These are phyloP conservation scores for Kluyveromyces sp. DNA, from an alignment of 1,139 yeast species.

Conservation along the genomic window DNA sequence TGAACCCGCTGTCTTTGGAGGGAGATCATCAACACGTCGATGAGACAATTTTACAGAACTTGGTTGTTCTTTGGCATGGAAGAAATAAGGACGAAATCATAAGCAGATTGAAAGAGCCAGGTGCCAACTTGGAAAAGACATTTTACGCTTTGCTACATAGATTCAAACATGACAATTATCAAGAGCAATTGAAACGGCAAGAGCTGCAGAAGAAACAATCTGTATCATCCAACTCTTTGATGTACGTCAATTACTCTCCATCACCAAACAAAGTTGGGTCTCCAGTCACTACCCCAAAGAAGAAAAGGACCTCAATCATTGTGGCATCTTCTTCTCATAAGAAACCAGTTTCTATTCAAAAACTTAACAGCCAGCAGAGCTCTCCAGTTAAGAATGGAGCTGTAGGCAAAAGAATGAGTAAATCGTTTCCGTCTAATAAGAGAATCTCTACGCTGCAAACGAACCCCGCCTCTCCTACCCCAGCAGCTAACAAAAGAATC, in stretches of 20 bases:
- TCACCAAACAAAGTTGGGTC: conserved; percentile 8
- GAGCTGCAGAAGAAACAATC: conserved; percentile 25
- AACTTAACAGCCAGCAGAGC: conserved; percentile 19
- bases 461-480: conserved; percentile 27
- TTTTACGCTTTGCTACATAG: conserved; percentile 55
- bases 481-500: conserved; percentile 24
- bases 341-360: conserved; percentile 52
- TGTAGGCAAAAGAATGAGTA: conserved; percentile 19
- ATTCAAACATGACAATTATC: conserved; percentile 34
- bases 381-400: conserved; percentile 16
- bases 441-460: conserved; percentile 15
- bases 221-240: conserved; percentile 5
- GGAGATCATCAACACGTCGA: conserved; percentile 40
- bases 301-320: conserved; percentile 42
- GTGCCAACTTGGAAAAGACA: conserved; percentile 66
- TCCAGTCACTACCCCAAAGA: conserved; percentile 33
- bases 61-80: conserved; percentile 71
- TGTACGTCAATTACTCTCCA: conserved; percentile 7
- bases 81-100: conserved; percentile 52
- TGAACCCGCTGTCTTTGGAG: conserved; percentile 42
- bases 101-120: conserved; percentile 46
- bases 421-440: conserved; percentile 21
- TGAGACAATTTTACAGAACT: conserved; percentile 55
- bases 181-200: conserved; percentile 24
- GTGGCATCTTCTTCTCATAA: conserved; percentile 49